A percentile compares a stretch with the other conserved stretches of the same genome.
Evolutionary conservation across 208 protist genomes (phyloP).

Genomic region (Trypanosoma melophagium): DNA sequence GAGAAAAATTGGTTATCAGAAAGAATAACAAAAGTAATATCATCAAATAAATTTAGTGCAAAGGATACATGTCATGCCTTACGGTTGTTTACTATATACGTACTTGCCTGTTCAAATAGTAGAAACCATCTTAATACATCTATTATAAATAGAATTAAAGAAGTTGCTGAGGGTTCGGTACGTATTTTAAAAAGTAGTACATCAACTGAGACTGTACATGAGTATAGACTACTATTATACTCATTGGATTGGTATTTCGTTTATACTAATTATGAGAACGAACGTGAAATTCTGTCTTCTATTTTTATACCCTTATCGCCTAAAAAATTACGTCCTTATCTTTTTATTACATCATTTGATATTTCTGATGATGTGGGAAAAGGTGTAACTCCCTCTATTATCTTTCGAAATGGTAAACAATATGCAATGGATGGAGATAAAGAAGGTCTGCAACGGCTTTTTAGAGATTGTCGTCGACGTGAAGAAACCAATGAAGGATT

Average conservation of each 20-base stretch:
- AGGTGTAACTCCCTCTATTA: constrained; percentile 2
- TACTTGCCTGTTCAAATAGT: constrained; percentile 18
- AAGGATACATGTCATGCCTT: constrained; percentile 11
- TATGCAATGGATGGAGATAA: constrained; percentile 18
- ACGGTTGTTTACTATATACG: constrained; percentile 18
- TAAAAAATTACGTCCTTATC: constrained; percentile 3
- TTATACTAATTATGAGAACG: constrained; percentile 2
- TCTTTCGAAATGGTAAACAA: constrained; percentile 13
- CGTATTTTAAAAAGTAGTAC: background rate
- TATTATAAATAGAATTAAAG: constrained; percentile 5
- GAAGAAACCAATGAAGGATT: constrained; percentile 19
- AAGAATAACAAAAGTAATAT: background rate
- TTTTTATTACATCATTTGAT: constrained; percentile 11
- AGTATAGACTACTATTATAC: constrained; percentile 28
- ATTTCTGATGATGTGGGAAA: background rate
- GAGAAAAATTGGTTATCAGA: constrained; percentile 1
- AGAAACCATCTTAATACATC: background rate
- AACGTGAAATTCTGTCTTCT: constrained; percentile 2
- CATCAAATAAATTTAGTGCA: background rate
- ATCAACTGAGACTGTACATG: constrained; percentile 9
- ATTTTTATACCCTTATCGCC: constrained; percentile 19
- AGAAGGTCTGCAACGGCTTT: constrained; percentile 11
- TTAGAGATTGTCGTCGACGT: constrained; percentile 3
- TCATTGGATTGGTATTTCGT: constrained; percentile 29
- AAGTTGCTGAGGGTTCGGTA: background rate